These are phyloP conservation scores for Boletus sp. DNA, from an alignment of 768 basidiomycete genomes.

Conservation along the genomic window DNA sequence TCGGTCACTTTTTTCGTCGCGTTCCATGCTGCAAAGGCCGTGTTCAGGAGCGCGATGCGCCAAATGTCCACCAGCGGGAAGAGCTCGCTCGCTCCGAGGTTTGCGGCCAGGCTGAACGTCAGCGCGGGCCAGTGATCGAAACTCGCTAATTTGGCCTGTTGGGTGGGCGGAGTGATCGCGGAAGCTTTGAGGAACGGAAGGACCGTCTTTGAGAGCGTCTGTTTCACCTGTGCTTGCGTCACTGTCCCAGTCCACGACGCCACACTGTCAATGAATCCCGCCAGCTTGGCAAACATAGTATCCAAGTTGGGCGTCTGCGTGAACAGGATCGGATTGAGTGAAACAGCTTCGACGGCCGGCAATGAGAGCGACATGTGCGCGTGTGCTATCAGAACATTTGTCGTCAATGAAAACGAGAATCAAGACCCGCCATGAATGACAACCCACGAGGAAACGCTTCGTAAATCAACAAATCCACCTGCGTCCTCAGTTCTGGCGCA, in stretches of 20 bases:
- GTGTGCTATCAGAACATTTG: constrained; percentile 53
- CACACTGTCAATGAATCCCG: constrained; percentile 54
- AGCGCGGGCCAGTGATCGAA: constrained; percentile 49
- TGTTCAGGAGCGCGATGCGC: constrained; percentile 72
- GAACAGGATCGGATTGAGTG: constrained; percentile 74
- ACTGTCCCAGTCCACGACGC: constrained; percentile 33
- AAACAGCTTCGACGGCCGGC: constrained; percentile 57
- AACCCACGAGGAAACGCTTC: constrained; percentile 77
- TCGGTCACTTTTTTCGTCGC: constrained; percentile 30
- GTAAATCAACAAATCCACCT: constrained; percentile 71
- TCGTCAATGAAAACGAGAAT: neutral
- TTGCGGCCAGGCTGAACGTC: constrained; percentile 40
- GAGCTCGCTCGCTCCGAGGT: constrained; percentile 51
- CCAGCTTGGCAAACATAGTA: constrained; percentile 57
- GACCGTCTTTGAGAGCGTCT: constrained; percentile 45
- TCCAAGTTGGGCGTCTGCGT: constrained; percentile 68
- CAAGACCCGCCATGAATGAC: neutral
- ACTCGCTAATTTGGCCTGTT: constrained; percentile 33
- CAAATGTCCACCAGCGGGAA: constrained; percentile 86
- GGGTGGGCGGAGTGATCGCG: constrained; percentile 24
- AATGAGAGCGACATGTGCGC: constrained; percentile 62
- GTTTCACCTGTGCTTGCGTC: constrained; percentile 41
- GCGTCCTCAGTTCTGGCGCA: constrained; percentile 62
- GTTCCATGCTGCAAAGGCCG: constrained; percentile 50
- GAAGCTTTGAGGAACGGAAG: constrained; percentile 65